A percentile compares a stretch with the other conserved stretches of the same genome.
These are phyloP conservation scores for Macaranga tanarius DNA, from an alignment of 441 rosid genomes.

Conservation along the genomic window DNA sequence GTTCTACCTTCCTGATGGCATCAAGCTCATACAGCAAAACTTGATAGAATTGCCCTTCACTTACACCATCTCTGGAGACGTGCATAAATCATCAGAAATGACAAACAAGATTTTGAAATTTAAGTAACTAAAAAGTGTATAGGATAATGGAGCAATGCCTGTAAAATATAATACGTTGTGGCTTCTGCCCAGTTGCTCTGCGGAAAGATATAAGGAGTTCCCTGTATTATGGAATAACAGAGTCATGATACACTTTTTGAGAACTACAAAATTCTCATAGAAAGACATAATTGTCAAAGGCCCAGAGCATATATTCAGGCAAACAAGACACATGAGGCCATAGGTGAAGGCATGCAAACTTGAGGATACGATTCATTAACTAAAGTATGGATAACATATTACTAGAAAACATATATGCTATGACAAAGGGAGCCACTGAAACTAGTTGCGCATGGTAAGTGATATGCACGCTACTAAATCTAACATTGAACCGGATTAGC, in stretches of 20 bases:
- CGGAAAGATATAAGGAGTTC: constrained; percentile 86
- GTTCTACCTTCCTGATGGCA: constrained; percentile 82
- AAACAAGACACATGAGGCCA: too few species aligned
- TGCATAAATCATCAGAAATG: constrained; percentile 5
- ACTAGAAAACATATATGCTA: too few species aligned
- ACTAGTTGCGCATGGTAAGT: too few species aligned
- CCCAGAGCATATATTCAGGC: neutral
- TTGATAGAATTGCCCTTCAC: constrained; percentile 94
- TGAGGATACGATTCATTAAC: too few species aligned
- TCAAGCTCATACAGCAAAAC: constrained; percentile 84
- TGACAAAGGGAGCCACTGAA: too few species aligned
- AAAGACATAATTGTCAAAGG: neutral
- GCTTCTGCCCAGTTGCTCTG: constrained; percentile 90
- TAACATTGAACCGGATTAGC: neutral
- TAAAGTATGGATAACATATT: too few species aligned
- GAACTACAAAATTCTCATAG: neutral
- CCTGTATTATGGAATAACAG: constrained; percentile 37
- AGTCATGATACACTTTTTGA: too few species aligned
- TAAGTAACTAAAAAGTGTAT: neutral
- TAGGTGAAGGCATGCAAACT: too few species aligned
- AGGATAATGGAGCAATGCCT: constrained; percentile 38
- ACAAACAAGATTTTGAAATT: neutral
- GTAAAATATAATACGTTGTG: constrained; percentile 85
- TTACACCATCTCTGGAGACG: constrained; percentile 78
- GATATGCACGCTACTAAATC: neutral